Evolutionary conservation across 1,284 basidiomycete genomes (phyloP).

Genomic region (Cystobasidium pallidum): DNA sequence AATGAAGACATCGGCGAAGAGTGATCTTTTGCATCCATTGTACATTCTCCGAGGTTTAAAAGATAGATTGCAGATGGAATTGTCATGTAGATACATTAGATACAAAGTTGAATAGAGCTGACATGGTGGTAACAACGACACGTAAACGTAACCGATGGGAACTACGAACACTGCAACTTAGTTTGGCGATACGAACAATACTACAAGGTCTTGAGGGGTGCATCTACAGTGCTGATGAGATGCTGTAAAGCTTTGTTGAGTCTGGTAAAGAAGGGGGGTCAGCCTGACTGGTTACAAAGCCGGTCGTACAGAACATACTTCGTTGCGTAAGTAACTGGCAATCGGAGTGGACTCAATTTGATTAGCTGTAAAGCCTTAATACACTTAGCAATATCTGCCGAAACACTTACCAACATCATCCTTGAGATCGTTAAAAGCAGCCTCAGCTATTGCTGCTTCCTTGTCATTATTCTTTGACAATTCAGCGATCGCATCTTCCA

Average conservation of each 20-base stretch:
- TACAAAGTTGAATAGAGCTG: background rate
- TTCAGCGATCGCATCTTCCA: constrained; percentile 40
- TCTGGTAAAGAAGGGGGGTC: constrained; percentile 15
- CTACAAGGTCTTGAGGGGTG: constrained; percentile 22
- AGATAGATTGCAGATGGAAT: background rate
- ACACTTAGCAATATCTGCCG: background rate
- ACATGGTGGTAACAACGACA: background rate
- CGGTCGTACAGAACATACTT: constrained; percentile 24
- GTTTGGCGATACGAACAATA: background rate
- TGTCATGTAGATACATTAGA: background rate
- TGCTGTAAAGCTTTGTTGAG: constrained; percentile 44
- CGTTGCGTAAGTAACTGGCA: constrained; percentile 39
- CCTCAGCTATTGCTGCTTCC: constrained; percentile 32
- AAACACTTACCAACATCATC: constrained; percentile 42
- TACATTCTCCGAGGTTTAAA: background rate
- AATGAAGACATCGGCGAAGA: constrained; percentile 48
- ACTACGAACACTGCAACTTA: background rate
- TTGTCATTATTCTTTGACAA: constrained; percentile 31
- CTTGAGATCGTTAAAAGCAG: constrained; percentile 36
- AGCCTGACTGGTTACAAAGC: background rate
- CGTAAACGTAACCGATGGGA: background rate
- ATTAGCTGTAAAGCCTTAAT: background rate
- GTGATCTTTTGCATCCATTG: background rate
- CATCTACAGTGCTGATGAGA: constrained; percentile 25
- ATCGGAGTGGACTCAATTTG: background rate